A percentile compares a stretch with the other conserved stretches of the same genome.
These are phyloP conservation scores for Arabidopsis hybrid DNA, from an alignment of 441 rosid species.

Conservation along the genomic window DNA sequence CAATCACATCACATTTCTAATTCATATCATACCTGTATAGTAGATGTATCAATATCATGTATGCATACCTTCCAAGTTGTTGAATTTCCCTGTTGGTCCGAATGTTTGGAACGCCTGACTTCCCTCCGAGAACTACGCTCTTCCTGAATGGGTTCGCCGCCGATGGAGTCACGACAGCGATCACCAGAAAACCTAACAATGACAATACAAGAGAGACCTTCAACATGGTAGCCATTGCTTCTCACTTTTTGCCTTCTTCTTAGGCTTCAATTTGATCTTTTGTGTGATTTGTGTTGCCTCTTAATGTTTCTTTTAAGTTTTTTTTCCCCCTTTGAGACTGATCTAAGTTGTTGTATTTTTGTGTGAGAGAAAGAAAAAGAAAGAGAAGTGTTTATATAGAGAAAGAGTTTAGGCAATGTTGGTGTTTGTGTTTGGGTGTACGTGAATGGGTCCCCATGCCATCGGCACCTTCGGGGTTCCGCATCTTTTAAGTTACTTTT, in stretches of 20 bases:
- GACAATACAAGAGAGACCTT: conserved; percentile 35
- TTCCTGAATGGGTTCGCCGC: conserved; percentile 41
- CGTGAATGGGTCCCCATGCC: conserved; percentile 45
- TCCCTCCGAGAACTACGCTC: conserved; percentile 58
- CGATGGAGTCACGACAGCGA: conserved; percentile 32
- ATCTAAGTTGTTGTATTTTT: background rate
- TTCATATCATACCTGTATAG: conserved; percentile 6
- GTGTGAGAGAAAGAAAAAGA: conserved; percentile 12
- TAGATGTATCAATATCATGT: background rate
- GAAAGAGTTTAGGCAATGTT: conserved; percentile 11
- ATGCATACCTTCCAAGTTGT: conserved; percentile 58
- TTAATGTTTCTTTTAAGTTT: background rate
- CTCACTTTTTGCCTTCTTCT: background rate
- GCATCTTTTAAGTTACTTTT: conserved; percentile 43
- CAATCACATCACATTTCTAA: conserved; percentile 24
- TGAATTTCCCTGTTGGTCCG: conserved; percentile 60
- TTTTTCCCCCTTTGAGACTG: background rate
- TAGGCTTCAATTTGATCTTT: background rate
- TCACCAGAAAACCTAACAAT: conserved; percentile 36
- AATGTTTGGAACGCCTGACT: conserved; percentile 55
- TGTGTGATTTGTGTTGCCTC: conserved; percentile 7
- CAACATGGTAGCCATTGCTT: conserved; percentile 33
- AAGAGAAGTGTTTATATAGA: conserved; percentile 27
- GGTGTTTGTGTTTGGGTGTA: conserved; percentile 35
- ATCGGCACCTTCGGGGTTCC: conserved; percentile 46